Evolutionary conservation across 2,329 filamentous ascomycete species (phyloP), one percentile per base, ranked within the genome.

Genomic region (Raffaelea ambrosiae): DNA sequence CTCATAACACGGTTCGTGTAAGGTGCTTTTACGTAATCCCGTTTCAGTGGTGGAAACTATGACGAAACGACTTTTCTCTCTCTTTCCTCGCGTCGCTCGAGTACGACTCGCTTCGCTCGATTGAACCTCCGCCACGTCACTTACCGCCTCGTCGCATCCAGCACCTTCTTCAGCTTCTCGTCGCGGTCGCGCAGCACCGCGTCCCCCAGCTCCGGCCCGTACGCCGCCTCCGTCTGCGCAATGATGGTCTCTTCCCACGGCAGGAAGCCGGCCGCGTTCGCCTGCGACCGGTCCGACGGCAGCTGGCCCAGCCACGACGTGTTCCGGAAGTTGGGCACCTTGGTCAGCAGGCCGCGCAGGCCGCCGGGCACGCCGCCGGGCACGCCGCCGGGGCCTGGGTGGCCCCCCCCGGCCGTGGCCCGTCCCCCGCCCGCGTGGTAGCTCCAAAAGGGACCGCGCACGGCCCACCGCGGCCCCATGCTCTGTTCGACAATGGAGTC

Each of bases 401-500:
- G 36, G 31, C 35, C 35, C 2, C 44, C 47, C 2, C 36, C 44
- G 8, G 35, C 33, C 9, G 26, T 13, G 5, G 35, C 8, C 35
- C 35, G 35, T n/a, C 50, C 50, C 2, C 50, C 50, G 4, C 50
- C 50, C 31, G 46, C 42, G 20, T 44, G 40, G 40, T 52, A 49
- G 2, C 43, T 41, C 45, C 43, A 40, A 19, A 50, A 50, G 1
- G 51, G 51, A 1, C 51, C 51, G 3, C 36, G 40, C 1, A 53
- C 41, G 3, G 48, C 43, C 51, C 51, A 53, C 4, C 51, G 51
- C 13, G 48, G 48, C 3, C 51, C 48, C 2, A 50, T 16, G 26
- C 51, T 53, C 18, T 41, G 21, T 16, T 47, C 48, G 26, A 50
- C 39, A 3, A 47, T 33, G n/a, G 35, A n/a, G 23, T 50, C 63